Evolutionary conservation across 1,139 yeast genomes (phyloP), one percentile per base, ranked within the genome.

Genomic region (Debaryomycetaceae sp.): DNA sequence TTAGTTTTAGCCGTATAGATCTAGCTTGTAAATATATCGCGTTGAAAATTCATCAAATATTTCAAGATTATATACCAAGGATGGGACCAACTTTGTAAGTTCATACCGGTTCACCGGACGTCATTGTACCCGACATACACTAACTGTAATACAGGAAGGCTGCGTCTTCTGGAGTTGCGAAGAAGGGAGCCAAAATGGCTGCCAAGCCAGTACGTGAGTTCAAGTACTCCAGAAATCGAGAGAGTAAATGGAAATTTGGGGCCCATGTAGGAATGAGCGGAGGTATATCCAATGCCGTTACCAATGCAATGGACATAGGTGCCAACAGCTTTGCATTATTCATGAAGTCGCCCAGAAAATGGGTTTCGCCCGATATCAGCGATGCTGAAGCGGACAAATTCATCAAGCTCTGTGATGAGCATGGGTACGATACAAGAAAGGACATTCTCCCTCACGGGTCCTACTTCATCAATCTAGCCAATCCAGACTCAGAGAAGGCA

Each of bases 361-460:
- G 98, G 98, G 85, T 77, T 0, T 84, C 97, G 0, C 93, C 97
- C 20, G 84, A 80, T 41, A 77, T 84, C 48, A 76, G 82, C 13
- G 72, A 72, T 9, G 82, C 78, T n/a, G 96, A 87, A 56, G 81
- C 84, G 8, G 63, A 62, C 4, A 78, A 80, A 52, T 93, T 91
- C 66, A 76, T 77, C 50, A 69, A 70, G 4, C 68, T 81, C 20
- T 88, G 96, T 60, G 68, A 73, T 43, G 66, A 78, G 45, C 74
- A 76, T 57, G 80, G 83, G 1, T 91, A 84, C 62, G 78, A 90
- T 58, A 83, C 97, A 1, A 59, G 78, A 43, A 84, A 83, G 14
- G 95, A 90, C 56, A 76, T 90, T 40, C 72, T 93, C 43, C 99
- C 99, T 0, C 99, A 93, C 63, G 98, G 97, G 0, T 88, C 96